These are phyloP conservation scores for Stemphylium lycopersici DNA, from an alignment of 2,329 filamentous ascomycete genomes.

Conservation along the genomic window DNA sequence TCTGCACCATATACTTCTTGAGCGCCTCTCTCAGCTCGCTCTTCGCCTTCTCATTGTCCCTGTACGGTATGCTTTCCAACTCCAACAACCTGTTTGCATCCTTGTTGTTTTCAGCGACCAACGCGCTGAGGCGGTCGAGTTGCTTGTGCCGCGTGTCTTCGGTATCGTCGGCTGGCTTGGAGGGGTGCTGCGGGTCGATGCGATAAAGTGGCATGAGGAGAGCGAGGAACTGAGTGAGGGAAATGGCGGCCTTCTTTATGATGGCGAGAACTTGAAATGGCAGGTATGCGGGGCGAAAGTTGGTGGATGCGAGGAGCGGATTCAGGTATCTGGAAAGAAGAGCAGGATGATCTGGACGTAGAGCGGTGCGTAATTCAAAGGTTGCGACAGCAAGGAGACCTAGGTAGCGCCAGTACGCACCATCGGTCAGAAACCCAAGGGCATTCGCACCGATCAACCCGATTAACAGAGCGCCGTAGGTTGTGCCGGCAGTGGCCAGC, in stretches of 20 bases:
- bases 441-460: slow-evolving; percentile 42
- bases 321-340: slow-evolving; percentile 56
- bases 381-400: slow-evolving; percentile 61
- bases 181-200: slow-evolving; percentile 32
- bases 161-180: slow-evolving; percentile 31
- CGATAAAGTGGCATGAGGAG: slow-evolving; percentile 46
- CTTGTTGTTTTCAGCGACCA: slow-evolving; percentile 66
- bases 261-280: slow-evolving; percentile 85
- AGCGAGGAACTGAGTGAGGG: slow-evolving; percentile 56
- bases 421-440: slow-evolving; percentile 43
- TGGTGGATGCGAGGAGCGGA: slow-evolving; percentile 52
- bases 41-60: slow-evolving; percentile 68
- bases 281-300: slow-evolving; percentile 67
- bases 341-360: slow-evolving; percentile 55
- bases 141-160: slow-evolving; percentile 59
- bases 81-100: slow-evolving; percentile 74
- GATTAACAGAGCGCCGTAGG: slow-evolving; percentile 37
- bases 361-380: slow-evolving; percentile 64
- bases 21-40: slow-evolving; percentile 71
- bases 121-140: slow-evolving; percentile 69
- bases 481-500: slow-evolving; percentile 47
- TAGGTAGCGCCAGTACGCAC: slow-evolving; percentile 55
- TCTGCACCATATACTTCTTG: slow-evolving; percentile 86
- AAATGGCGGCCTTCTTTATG: slow-evolving; percentile 76
- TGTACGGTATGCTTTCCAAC: slow-evolving; percentile 81